A percentile compares a stretch with the other conserved stretches of the same genome.
These are phyloP conservation scores for Heliamphora pulchella DNA, from an alignment of 179 eudicot species.

Conservation along the genomic window DNA sequence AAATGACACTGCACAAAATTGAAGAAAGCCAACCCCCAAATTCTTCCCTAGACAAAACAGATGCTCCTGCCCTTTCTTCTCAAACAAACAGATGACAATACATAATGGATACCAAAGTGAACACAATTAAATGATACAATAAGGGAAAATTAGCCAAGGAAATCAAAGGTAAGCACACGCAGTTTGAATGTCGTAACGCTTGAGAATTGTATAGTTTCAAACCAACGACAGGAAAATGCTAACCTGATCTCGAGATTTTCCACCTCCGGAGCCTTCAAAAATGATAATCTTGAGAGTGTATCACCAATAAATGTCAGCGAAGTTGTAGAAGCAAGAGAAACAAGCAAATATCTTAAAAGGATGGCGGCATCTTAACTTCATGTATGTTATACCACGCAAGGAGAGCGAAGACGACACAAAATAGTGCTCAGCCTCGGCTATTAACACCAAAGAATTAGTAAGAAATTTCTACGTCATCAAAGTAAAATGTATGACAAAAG, in stretches of 20 bases:
- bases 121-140: too few relatives aligned
- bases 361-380: too few relatives aligned
- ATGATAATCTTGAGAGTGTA: neutral
- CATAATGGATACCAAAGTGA: too few relatives aligned
- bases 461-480: too few relatives aligned
- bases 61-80: too few relatives aligned
- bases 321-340: neutral
- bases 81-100: too few relatives aligned
- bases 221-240: neutral
- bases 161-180: neutral
- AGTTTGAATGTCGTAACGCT: neutral
- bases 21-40: too few relatives aligned
- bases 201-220: neutral
- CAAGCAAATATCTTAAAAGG: neutral
- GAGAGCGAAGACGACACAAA: too few relatives aligned
- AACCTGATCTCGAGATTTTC: neutral
- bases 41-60: too few relatives aligned
- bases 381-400: too few relatives aligned
- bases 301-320: neutral
- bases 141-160: neutral
- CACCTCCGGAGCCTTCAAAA: neutral
- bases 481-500: too few relatives aligned
- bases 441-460: neutral
- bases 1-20: too few relatives aligned
- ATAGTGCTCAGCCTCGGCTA: neutral